phyloP scores from a whole-genome alignment of 495 filamentous ascomycete genomes.

The Clohesyomyces aquaticus region DNA sequence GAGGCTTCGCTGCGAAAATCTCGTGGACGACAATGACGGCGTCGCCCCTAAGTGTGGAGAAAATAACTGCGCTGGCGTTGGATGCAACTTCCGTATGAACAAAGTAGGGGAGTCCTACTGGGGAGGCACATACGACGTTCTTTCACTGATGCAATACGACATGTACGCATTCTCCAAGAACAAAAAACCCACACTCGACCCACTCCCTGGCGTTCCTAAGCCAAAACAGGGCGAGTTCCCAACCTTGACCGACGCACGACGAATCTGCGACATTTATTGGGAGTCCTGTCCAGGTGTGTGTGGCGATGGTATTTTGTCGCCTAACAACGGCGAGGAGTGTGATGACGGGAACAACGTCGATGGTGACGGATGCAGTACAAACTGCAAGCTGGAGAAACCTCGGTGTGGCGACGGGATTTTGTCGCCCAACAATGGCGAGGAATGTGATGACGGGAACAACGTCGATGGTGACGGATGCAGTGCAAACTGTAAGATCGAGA shows the following conservation, averaged over 20 bases:
- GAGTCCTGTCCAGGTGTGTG: constrained; percentile 22
- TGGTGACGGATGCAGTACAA: constrained; percentile 12
- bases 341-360: constrained; percentile 19
- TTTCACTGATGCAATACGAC: constrained; percentile 26
- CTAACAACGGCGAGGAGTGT: constrained; percentile 15
- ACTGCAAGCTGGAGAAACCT: background rate
- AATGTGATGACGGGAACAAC: constrained; percentile 21
- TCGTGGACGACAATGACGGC: constrained; percentile 6
- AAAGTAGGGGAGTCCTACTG: constrained; percentile 9
- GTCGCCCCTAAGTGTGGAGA: constrained; percentile 1
- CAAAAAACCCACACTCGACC: background rate
- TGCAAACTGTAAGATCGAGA: constrained; percentile 9
- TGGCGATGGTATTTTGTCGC: constrained; percentile 24
- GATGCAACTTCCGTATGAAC: constrained; percentile 22
- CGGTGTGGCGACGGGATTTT: background rate
- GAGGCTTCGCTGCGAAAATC: constrained; percentile 17
- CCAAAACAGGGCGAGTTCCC: constrained; percentile 3
- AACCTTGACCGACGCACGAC: constrained; percentile 8
- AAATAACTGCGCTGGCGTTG: constrained; percentile 5
- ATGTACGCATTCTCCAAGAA: constrained; percentile 10
- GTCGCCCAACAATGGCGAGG: constrained; percentile 1
- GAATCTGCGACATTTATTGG: constrained; percentile 22
- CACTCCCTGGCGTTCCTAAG: constrained; percentile 3
- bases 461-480: constrained; percentile 5
- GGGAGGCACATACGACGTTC: constrained; percentile 21